Percentiles rank a stretch among this genome's conserved stretches.
These are phyloP conservation scores for Clitoria ternatea DNA, from an alignment of 306 rosid species.

Conservation along the genomic window DNA sequence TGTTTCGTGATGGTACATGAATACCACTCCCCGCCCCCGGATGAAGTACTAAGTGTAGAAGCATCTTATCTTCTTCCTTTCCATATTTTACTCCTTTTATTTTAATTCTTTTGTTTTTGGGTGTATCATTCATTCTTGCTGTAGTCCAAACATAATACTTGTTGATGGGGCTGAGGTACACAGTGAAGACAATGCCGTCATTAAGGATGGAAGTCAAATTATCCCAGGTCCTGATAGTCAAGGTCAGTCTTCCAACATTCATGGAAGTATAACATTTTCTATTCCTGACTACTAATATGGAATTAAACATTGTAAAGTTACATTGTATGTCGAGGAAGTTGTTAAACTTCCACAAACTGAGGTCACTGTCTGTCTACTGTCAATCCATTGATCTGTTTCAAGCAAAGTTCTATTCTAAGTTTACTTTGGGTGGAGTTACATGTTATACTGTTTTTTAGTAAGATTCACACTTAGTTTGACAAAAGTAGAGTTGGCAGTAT, in stretches of 20 bases:
- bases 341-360: neutral
- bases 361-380: neutral
- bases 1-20: neutral
- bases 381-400: conserved; percentile 1
- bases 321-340: neutral
- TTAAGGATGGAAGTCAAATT: conserved; percentile 73
- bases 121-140: conserved; percentile 8
- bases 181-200: conserved; percentile 38
- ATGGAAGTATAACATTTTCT: conserved; percentile 4
- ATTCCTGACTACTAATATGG: neutral
- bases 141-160: conserved; percentile 54
- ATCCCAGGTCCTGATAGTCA: conserved; percentile 55
- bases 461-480: conserved; percentile 2
- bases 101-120: neutral
- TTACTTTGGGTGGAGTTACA: neutral
- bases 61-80: conserved; percentile 1
- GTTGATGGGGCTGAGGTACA: conserved; percentile 54
- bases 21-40: neutral
- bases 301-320: neutral
- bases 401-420: conserved; percentile 16
- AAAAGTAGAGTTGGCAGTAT: too few relatives aligned
- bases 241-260: conserved; percentile 38
- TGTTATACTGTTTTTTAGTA: neutral
- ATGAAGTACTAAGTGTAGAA: conserved; percentile 2
- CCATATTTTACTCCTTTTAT: neutral